Percentiles rank a stretch among this genome's conserved stretches.
These are phyloP conservation scores for Abrus precatorius DNA, from an alignment of 306 rosid species.

Conservation along the genomic window DNA sequence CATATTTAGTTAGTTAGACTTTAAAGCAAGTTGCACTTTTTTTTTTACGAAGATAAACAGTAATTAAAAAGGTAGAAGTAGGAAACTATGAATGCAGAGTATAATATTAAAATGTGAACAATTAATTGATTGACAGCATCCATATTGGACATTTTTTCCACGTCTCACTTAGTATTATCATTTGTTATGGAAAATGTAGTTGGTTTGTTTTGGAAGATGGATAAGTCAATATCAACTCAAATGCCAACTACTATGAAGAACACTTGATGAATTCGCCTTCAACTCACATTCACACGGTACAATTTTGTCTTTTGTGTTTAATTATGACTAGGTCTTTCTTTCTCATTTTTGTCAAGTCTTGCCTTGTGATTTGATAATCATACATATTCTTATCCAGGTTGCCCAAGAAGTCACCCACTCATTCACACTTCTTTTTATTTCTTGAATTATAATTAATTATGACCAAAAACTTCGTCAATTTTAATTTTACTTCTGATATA, in stretches of 20 bases:
- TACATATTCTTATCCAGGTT: not conserved
- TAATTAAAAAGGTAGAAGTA: not conserved
- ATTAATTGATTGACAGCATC: not conserved
- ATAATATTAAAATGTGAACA: not conserved
- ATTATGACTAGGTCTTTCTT: conserved; percentile 1
- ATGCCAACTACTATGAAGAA: not conserved
- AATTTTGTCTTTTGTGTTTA: conserved; percentile 11
- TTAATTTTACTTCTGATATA: no score
- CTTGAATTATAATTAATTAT: no score
- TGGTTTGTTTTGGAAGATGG: not conserved
- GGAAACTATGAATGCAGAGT: not conserved
- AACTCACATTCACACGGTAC: not conserved
- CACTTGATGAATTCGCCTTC: not conserved
- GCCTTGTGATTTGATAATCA: no score
- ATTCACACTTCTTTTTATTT: not conserved
- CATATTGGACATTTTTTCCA: not conserved
- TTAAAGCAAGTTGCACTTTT: conserved; percentile 6
- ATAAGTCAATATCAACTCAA: not conserved
- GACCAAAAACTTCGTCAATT: no score
- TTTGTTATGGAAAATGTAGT: no score
- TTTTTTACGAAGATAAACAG: not conserved
- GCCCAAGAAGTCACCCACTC: not conserved
- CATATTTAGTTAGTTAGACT: not conserved
- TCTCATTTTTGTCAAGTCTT: not conserved
- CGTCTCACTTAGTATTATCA: no score